Conservation (phyloP, 352 stramenopile genomes). For the Pythium plurisporium region DNA sequence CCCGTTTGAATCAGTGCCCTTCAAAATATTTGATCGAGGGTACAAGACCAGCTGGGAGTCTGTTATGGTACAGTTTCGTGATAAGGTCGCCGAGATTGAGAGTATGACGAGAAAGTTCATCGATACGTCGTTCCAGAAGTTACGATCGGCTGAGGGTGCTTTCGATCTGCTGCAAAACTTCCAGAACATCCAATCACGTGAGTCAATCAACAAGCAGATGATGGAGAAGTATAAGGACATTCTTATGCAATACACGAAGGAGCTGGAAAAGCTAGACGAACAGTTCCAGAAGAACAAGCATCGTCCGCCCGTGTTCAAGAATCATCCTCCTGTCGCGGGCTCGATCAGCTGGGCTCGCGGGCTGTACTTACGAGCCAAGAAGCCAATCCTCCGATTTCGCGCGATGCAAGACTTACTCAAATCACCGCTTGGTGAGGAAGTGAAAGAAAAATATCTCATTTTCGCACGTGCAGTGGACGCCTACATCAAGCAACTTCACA, state of each 20-base stretch:
- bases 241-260: conserved; percentile 94
- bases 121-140: conserved; percentile 94
- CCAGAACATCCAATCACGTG: conserved; percentile 93
- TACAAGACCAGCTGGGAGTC: conserved; percentile 95
- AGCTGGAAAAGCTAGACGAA: conserved; percentile 89
- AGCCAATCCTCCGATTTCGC: conserved; percentile 92
- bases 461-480: conserved; percentile 91
- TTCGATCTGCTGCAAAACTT: conserved; percentile 98
- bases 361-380: conserved; percentile 91
- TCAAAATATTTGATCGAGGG: conserved; percentile 91
- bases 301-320: conserved; percentile 90
- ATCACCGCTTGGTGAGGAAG: conserved; percentile 86
- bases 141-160: conserved; percentile 91
- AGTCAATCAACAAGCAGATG: conserved; percentile 96
- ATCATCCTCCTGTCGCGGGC: conserved; percentile 87
- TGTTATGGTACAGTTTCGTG: conserved; percentile 93
- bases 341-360: conserved; percentile 80
- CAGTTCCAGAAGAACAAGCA: conserved; percentile 88
- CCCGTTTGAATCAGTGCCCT: conserved; percentile 87
- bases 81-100: conserved; percentile 94
- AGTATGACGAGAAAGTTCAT: conserved; percentile 94
- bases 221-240: conserved; percentile 97
- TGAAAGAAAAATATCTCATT: conserved; percentile 93
- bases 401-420: conserved; percentile 92
- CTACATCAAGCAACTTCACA: conserved; percentile 92